Conservation (phyloP, 441 rosid genomes). For the Euphorbia schlechtendalii region DNA sequence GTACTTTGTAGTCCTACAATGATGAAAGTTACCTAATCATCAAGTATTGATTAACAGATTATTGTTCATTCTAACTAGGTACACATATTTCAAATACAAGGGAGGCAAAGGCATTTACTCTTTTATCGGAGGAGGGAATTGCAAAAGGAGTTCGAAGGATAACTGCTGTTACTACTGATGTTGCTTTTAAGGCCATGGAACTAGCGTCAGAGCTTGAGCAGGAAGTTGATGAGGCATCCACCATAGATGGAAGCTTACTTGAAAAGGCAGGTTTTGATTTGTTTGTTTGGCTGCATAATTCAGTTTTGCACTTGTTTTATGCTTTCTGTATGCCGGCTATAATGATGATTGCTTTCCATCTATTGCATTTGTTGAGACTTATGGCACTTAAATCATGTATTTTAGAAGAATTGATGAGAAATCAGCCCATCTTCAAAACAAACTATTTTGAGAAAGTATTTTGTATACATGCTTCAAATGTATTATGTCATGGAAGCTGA, state of each 20-base stretch:
- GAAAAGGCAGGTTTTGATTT: constrained; percentile 63
- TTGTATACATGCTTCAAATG: neutral
- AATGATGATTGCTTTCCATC: neutral
- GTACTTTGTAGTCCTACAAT: neutral
- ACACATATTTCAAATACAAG: constrained; percentile 68
- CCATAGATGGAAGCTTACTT: constrained; percentile 53
- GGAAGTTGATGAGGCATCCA: constrained; percentile 62
- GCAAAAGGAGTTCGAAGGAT: constrained; percentile 86
- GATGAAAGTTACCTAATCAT: constrained; percentile 7
- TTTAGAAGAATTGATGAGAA: neutral
- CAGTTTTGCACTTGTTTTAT: no score
- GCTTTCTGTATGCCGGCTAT: neutral
- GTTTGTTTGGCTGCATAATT: neutral
- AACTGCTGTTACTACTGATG: constrained; percentile 82
- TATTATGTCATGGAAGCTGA: neutral
- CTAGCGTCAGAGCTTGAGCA: constrained; percentile 52
- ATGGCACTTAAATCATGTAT: neutral
- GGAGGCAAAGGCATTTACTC: constrained; percentile 92
- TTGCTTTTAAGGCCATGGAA: constrained; percentile 68
- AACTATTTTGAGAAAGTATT: neutral
- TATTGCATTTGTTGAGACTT: neutral
- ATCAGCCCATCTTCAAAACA: neutral
- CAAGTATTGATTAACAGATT: no score
- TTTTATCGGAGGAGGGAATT: constrained; percentile 93
- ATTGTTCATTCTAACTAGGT: constrained; percentile 11